Base-by-base conservation (phyloP, 495 filamentous ascomycete genomes). In the Endocarpon pusillum region DNA sequence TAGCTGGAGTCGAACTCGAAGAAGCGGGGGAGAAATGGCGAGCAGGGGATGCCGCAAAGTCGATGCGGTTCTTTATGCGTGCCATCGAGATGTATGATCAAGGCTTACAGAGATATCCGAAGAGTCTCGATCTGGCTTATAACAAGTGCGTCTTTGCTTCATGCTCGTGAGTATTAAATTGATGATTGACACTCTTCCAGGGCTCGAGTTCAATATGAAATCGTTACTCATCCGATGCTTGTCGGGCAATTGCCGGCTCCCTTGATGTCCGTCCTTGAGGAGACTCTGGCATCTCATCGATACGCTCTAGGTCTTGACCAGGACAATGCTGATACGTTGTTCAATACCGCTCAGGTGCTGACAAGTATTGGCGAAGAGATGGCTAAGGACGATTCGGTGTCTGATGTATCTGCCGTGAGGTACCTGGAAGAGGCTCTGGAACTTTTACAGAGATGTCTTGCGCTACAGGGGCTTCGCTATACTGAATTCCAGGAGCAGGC, bases 1-100 rank as follows among this genome's bases (percentile, higher is more conserved):
- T 31, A 73, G 69, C 62, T n/a, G 75, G 74, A 17, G 75, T 79
- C 19, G 66, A 72, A 30, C 57, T 69, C 23, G 76, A 81, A 55
- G 70, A 77, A 49, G 66, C 67, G 3, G 75, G 73, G 16, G 75
- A 75, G 48, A 81, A 81, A 65, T 79, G 75, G 75, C 60, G 75
- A 10, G 75, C 70, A 21, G 74, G 74, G 19, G 76, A 81, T 51
- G 66, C 71, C 10, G 69, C 59, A 32, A 81, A 81, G 46, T 70
- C 75, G 1, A 60, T 68, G 42, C 62, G 76, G 24, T 78, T 78
- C 48, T 80, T 78, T 47, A 53, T 68, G 43, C 59, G 69, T 38
- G 76, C 75, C n/a, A 67, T 79, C 33, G 59, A 69, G 20, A 63
- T 57, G 30, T 81, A 80, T 40, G 65, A 71, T 35, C 60, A 63